phyloP scores from a whole-genome alignment of 768 basidiomycete species.

The Lyophyllum atratum region DNA sequence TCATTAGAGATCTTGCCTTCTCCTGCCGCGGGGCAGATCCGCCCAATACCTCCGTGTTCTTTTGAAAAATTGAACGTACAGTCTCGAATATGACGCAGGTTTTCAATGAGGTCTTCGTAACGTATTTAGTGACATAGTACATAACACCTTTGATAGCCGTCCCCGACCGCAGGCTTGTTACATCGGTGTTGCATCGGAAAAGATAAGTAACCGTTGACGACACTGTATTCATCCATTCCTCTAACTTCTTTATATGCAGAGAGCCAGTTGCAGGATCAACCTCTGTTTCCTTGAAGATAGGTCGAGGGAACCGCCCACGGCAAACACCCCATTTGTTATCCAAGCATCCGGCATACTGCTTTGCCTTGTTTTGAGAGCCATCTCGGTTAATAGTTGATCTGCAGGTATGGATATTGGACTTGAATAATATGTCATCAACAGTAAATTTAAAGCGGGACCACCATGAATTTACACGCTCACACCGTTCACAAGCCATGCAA shows the following conservation, averaged over 20 bases:
- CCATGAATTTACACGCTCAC: conserved; percentile 14
- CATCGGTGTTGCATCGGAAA: conserved; percentile 40
- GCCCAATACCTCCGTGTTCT: conserved; percentile 11
- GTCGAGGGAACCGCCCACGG: conserved; percentile 35
- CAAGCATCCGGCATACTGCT: conserved; percentile 22
- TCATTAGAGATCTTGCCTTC: conserved; percentile 30
- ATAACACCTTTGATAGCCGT: conserved; percentile 41
- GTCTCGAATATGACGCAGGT: conserved; percentile 38
- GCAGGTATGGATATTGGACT: conserved; percentile 33
- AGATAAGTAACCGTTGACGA: conserved; percentile 32
- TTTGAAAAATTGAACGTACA: conserved; percentile 23
- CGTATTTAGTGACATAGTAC: conserved; percentile 42
- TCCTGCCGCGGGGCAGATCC: conserved; percentile 10
- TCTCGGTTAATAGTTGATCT: conserved; percentile 9
- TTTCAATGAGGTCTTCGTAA: conserved; percentile 40
- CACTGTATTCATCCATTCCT: conserved; percentile 39
- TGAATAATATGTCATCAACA: conserved; percentile 29
- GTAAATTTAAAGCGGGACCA: conserved; percentile 15
- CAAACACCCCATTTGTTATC: conserved; percentile 30
- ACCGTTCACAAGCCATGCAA: conserved; percentile 21
- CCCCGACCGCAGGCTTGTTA: conserved; percentile 37
- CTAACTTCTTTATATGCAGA: conserved; percentile 31
- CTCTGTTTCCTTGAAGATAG: conserved; percentile 13
- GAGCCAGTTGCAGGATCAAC: conserved; percentile 29
- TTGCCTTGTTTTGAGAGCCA: conserved; percentile 8